A percentile compares a stretch with the other conserved stretches of the same genome.
Conservation (phyloP, 2,329 filamentous ascomycete genomes). For the Trichophyton benhamiae region DNA sequence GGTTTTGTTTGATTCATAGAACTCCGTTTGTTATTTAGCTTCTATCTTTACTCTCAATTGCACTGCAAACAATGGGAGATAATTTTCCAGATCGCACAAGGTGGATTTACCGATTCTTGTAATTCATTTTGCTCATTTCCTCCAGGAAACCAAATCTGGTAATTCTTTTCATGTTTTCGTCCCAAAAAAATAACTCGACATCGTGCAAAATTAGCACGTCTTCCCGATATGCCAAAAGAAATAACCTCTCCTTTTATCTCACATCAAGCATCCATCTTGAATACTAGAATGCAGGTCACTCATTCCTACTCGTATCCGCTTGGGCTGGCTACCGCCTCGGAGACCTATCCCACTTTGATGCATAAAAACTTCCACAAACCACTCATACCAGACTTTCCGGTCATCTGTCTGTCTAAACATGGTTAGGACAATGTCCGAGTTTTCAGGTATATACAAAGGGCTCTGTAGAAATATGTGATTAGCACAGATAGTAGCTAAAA, state of each 20-base stretch:
- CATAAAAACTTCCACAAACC: slow-evolving; percentile 76
- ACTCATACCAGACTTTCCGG: slow-evolving; percentile 96
- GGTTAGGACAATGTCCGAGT: slow-evolving; percentile 73
- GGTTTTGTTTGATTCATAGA: background rate
- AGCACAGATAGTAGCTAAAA: background rate
- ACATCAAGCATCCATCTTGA: slow-evolving; percentile 40
- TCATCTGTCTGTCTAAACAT: slow-evolving; percentile 97
- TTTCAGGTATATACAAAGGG: slow-evolving; percentile 72
- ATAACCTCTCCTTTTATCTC: slow-evolving; percentile 10
- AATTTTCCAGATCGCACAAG: too few relatives aligned
- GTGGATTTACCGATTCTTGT: too few relatives aligned
- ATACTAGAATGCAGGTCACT: slow-evolving; percentile 39
- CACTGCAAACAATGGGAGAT: too few relatives aligned
- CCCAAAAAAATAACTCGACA: background rate
- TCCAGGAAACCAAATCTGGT: too few relatives aligned
- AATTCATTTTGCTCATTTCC: too few relatives aligned
- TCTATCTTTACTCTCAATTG: background rate
- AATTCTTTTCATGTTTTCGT: too few relatives aligned
- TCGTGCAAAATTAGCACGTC: background rate
- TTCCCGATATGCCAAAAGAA: background rate
- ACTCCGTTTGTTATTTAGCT: background rate
- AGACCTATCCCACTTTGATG: slow-evolving; percentile 18
- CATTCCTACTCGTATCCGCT: slow-evolving; percentile 26
- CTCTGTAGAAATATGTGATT: slow-evolving; percentile 40
- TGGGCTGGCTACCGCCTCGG: background rate